phyloP scores from a whole-genome alignment of 257 asterid species.

The Misopates orontium region DNA sequence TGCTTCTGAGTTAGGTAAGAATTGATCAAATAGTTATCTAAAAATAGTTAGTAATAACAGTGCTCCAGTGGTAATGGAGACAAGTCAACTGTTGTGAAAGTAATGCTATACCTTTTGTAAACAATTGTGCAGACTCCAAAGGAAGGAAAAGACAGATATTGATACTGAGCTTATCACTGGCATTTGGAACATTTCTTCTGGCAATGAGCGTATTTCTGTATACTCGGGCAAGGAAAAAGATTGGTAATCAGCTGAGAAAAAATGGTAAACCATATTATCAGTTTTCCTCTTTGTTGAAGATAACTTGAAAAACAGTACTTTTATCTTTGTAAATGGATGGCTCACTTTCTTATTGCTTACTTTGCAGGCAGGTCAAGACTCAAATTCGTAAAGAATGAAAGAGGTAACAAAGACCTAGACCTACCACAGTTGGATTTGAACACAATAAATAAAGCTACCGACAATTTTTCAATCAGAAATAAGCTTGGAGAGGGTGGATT shows the following conservation, averaged over 20 bases:
- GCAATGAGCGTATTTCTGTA: conserved; percentile 9
- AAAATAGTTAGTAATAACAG: too few species aligned
- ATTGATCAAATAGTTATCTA: neutral
- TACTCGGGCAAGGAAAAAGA: neutral
- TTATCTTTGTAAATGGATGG: neutral
- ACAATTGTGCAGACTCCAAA: conserved; percentile 3
- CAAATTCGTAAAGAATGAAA: neutral
- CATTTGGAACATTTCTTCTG: neutral
- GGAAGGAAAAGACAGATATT: neutral
- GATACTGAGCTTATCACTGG: too few species aligned
- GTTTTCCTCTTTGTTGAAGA: neutral
- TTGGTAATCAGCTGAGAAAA: neutral
- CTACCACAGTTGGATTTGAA: conserved; percentile 40
- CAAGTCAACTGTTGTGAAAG: neutral
- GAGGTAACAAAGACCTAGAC: conserved; percentile 33
- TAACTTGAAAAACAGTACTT: neutral
- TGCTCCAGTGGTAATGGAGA: too few species aligned
- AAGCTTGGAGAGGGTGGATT: conserved; percentile 62
- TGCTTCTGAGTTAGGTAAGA: conserved; percentile 25
- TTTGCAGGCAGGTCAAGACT: conserved; percentile 8
- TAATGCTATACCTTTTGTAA: neutral
- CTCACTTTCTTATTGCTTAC: neutral
- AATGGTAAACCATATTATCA: conserved; percentile 1
- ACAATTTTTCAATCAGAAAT: conserved; percentile 37
- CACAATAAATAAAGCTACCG: conserved; percentile 36